phyloP scores from a whole-genome alignment of 352 stramenopile species.

The Lagenidium giganteum region DNA sequence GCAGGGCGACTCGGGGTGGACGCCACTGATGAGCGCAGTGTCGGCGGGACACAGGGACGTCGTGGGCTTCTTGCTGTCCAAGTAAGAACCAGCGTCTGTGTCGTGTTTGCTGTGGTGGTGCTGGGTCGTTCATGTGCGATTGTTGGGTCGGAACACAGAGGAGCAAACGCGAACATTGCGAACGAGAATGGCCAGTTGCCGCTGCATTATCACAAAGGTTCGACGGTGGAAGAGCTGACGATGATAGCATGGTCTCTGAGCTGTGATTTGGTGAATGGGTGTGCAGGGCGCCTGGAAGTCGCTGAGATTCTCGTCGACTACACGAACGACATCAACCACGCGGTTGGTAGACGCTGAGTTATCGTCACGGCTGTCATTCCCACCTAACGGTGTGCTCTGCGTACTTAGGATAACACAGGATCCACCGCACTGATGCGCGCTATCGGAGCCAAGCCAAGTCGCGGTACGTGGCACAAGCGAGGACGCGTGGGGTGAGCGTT shows the following conservation, averaged over 20 bases:
- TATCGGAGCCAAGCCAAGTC: conserved; percentile 43
- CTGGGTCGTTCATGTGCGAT: background rate
- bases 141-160: conserved; percentile 31
- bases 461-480: conserved; percentile 21
- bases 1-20: conserved; percentile 73
- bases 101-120: too few species aligned
- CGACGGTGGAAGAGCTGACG: background rate
- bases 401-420: conserved; percentile 42
- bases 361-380: too few species aligned
- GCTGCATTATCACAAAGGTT: conserved; percentile 73
- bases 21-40: conserved; percentile 67
- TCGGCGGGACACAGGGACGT: conserved; percentile 57
- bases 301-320: conserved; percentile 63
- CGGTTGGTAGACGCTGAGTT: too few species aligned
- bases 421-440: conserved; percentile 62
- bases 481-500: too few species aligned
- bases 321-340: conserved; percentile 57
- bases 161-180: conserved; percentile 52
- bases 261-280: background rate
- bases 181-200: conserved; percentile 74
- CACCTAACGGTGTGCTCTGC: background rate
- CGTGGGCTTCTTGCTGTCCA: conserved; percentile 46
- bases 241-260: background rate
- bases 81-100: conserved; percentile 27
- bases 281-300: conserved; percentile 52